Conservation (phyloP, 352 stramenopile species). For the Phytophthora podocarpi region DNA sequence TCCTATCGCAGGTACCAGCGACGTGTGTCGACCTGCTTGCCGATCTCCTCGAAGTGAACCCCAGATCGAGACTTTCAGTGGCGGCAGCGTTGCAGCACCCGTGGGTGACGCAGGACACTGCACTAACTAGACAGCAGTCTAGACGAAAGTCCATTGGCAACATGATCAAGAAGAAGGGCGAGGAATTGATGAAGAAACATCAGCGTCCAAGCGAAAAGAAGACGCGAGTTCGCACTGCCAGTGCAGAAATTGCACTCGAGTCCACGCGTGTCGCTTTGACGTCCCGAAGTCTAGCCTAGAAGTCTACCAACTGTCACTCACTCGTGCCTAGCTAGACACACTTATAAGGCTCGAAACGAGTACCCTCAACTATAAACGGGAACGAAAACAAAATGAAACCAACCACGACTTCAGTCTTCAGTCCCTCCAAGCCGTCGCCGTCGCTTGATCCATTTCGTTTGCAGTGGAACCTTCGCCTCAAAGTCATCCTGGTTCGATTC, state of each 20-base stretch:
- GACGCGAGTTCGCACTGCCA: slow-evolving; percentile 26
- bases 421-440: slow-evolving; percentile 25
- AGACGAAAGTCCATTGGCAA: slow-evolving; percentile 32
- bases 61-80: slow-evolving; percentile 54
- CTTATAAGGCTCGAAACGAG: slow-evolving; percentile 21
- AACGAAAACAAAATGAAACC: slow-evolving; percentile 20
- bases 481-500: no score
- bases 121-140: slow-evolving; percentile 13
- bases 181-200: slow-evolving; percentile 36
- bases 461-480: background rate
- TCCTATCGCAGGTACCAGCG: slow-evolving; percentile 32
- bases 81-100: slow-evolving; percentile 54
- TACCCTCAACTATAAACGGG: slow-evolving; percentile 6
- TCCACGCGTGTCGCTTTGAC: slow-evolving; percentile 58
- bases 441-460: slow-evolving; percentile 6
- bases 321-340: slow-evolving; percentile 8
- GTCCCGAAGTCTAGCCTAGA: slow-evolving; percentile 27
- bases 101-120: slow-evolving; percentile 41
- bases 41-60: slow-evolving; percentile 54
- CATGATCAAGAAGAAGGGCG: slow-evolving; percentile 35
- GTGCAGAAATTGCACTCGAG: slow-evolving; percentile 68
- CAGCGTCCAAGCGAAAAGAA: slow-evolving; percentile 26
- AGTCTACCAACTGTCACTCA: background rate
- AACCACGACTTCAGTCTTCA: slow-evolving; percentile 20
- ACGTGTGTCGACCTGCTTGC: slow-evolving; percentile 49